phyloP scores from a whole-genome alignment of 106 monocot species.

The Phalaenopsis equestris region DNA sequence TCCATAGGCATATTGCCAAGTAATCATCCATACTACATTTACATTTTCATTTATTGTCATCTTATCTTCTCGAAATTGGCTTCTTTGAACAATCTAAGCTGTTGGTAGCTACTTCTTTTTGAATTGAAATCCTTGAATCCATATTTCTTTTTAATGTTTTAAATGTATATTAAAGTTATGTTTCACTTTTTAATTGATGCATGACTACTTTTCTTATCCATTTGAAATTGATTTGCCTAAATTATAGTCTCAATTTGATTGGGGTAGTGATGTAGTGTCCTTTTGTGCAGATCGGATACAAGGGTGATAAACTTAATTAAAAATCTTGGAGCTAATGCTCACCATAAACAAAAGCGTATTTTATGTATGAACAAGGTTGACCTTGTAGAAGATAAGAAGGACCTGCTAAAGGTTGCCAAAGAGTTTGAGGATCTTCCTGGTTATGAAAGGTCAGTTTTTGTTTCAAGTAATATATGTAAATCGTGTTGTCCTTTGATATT shows the following conservation, averaged over 20 bases:
- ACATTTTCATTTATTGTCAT: conserved; percentile 1
- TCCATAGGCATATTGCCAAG: conserved; percentile 74
- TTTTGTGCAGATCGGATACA: conserved; percentile 50
- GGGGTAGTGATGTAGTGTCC: background rate
- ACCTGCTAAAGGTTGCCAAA: conserved; percentile 75
- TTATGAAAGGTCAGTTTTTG: conserved; percentile 55
- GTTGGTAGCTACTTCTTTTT: background rate
- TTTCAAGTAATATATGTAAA: conserved; percentile 3
- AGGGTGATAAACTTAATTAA: conserved; percentile 84
- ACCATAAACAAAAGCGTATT: conserved; percentile 60
- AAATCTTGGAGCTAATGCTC: conserved; percentile 51
- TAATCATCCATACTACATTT: conserved; percentile 20
- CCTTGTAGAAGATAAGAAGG: conserved; percentile 79
- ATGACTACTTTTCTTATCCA: background rate
- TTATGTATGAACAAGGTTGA: conserved; percentile 99
- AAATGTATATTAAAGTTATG: background rate
- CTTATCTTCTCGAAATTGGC: background rate
- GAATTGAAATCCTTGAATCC: background rate
- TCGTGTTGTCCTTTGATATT: background rate
- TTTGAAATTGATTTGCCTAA: background rate
- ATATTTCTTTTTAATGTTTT: background rate
- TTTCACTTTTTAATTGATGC: background rate
- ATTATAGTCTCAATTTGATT: background rate
- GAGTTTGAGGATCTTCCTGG: conserved; percentile 94
- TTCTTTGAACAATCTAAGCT: background rate